Base-by-base conservation (phyloP, 176 grass and related monocot species). In the Musa troglodytarum region DNA sequence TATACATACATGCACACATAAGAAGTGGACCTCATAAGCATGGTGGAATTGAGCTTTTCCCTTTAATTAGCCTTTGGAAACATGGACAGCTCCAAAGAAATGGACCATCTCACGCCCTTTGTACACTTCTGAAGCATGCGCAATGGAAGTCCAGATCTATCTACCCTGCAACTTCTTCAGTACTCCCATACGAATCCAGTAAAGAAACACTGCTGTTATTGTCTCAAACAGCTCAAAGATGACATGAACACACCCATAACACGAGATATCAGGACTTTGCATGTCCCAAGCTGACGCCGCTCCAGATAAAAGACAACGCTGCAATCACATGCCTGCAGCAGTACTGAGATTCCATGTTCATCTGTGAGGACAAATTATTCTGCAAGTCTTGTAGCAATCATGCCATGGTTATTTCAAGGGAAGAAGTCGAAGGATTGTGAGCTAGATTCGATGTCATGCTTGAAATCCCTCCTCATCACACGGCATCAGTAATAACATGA, bases 351-450 rank as follows among this genome's bases (percentile, higher is more conserved):
- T 61, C 57, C 57, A 61, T 61, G 57, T 61, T 19, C 57, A 21
- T 15, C 57, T 19, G 17, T 0, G 57, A 61, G 15, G 57, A 61
- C 57, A 61, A 3, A 15, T 19, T 10, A 51, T 9, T 70, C 68
- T 70, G 68, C 68, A 51, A 70, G 68, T 70, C 68, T 70, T 70
- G 43, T 51, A 50, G 43, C 11, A 70, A 52, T 51, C 34, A 70
- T 20, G 50, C 8, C 17, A 70, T 20, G 17, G 9, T 34, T 52
- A 11, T 20, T 50, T 52, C 25, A 21, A 2, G 3, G 34, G 16
- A 12, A 14, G 51, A 50, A 25, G 68, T 20, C 43, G 12, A 51
- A 61, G 17, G 57, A 61, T 61, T 6, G 57, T 7, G 15, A 7
- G 16, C 16, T 9, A 4, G 25, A 15, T 15, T 66, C 28, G 22